phyloP scores from a whole-genome alignment of 2,329 filamentous ascomycete species.

The Claviceps sp. region DNA sequence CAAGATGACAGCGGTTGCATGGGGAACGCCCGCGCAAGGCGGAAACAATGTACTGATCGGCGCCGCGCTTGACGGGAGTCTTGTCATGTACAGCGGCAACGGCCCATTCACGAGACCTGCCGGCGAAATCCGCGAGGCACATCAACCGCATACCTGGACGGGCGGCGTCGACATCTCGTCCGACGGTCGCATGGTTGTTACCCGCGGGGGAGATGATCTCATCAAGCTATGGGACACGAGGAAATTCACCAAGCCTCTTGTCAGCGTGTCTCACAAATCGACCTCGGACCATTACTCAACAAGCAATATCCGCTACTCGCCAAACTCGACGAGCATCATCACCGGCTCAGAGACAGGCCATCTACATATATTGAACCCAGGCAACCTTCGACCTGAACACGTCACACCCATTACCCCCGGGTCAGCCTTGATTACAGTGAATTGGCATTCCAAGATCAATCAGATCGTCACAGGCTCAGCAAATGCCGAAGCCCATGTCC shows the following conservation, averaged over 20 bases:
- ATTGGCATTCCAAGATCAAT: conserved; percentile 91
- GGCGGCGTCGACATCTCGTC: conserved; percentile 81
- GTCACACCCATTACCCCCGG: conserved; percentile 82
- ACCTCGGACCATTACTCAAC: conserved; percentile 75
- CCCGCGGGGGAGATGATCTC: conserved; percentile 76
- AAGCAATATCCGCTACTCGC: conserved; percentile 80
- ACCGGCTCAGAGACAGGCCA: conserved; percentile 79
- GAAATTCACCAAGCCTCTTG: conserved; percentile 85
- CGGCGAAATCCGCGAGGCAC: conserved; percentile 73
- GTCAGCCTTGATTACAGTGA: conserved; percentile 66
- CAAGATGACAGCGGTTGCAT: conserved; percentile 84
- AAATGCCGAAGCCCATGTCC: conserved; percentile 76
- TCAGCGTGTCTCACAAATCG: conserved; percentile 63
- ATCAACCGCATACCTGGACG: conserved; percentile 76
- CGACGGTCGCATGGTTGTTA: conserved; percentile 83
- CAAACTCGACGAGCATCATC: conserved; percentile 69
- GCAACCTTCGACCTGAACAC: conserved; percentile 72
- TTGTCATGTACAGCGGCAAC: conserved; percentile 86
- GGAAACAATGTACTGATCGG: conserved; percentile 66
- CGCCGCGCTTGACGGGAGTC: conserved; percentile 74
- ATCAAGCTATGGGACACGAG: conserved; percentile 96
- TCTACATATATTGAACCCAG: conserved; percentile 86
- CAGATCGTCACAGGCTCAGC: conserved; percentile 91
- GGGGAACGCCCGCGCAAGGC: conserved; percentile 67
- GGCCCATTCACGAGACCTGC: conserved; percentile 73